Percentiles rank a stretch among this genome's conserved stretches.
These are phyloP conservation scores for Alopecurus myosuroides DNA, from an alignment of 176 grass and related monocot species.

Conservation along the genomic window DNA sequence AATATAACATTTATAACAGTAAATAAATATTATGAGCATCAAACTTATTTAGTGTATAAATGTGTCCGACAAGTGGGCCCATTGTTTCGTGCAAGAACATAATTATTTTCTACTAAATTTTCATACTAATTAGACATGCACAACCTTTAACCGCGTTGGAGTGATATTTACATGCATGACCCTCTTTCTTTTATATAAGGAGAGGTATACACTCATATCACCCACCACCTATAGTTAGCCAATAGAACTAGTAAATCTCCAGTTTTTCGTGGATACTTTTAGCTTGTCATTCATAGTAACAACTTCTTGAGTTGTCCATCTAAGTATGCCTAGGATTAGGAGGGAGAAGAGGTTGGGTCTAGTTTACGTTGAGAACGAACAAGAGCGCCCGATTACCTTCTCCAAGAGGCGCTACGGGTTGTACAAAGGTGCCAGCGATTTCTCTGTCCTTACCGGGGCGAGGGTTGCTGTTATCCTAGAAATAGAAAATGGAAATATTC, in stretches of 20 bases:
- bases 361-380: background rate
- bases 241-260: too few relatives aligned
- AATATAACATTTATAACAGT: background rate
- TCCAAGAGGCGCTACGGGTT: background rate
- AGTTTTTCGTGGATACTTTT: background rate
- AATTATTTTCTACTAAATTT: background rate
- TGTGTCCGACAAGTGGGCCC: background rate
- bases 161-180: background rate
- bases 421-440: background rate
- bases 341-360: background rate
- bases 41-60: background rate
- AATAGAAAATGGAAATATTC: background rate
- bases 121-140: background rate
- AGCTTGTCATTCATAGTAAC: background rate
- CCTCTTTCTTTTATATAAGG: background rate
- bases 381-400: background rate
- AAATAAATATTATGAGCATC: background rate
- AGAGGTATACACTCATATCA: too few relatives aligned
- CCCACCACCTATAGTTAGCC: too few relatives aligned
- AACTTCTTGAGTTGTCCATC: background rate
- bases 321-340: background rate
- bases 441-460: background rate
- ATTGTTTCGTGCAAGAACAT: background rate
- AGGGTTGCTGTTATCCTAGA: background rate
- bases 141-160: background rate